A percentile compares a stretch with the other conserved stretches of the same genome.
Evolutionary conservation across 345 rosid species (phyloP).

Genomic region (Mallotus nudiflorus): DNA sequence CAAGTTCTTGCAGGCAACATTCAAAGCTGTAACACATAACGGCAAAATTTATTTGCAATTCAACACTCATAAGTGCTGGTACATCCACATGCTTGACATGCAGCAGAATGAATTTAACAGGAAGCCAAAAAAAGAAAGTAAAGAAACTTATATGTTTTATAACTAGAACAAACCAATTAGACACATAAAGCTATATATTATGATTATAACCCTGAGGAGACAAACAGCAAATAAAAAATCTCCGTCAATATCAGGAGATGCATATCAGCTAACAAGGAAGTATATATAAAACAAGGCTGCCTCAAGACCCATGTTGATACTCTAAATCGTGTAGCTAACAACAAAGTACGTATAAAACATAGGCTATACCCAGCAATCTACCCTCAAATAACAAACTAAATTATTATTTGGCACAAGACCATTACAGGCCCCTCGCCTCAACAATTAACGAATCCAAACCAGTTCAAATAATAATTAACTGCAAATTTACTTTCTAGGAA

Average conservation of each 20-base stretch:
- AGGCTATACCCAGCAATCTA: too few species aligned
- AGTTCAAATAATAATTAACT: not conserved
- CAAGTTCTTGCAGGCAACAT: conserved; percentile 70
- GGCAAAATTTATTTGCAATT: conserved; percentile 30
- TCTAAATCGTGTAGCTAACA: not conserved
- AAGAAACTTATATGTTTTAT: conserved; percentile 11
- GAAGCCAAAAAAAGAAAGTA: conserved; percentile 11
- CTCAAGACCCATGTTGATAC: not conserved
- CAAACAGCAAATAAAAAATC: not conserved
- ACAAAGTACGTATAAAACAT: too few species aligned
- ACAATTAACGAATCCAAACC: not conserved
- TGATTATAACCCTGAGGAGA: not conserved
- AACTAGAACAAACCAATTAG: conserved; percentile 10
- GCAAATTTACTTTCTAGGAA: too few species aligned
- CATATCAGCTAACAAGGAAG: not conserved
- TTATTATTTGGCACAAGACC: too few species aligned
- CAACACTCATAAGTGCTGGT: conserved; percentile 23
- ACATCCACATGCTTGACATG: conserved; percentile 40
- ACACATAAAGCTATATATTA: not conserved
- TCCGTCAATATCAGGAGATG: not conserved
- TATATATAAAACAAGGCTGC: not conserved
- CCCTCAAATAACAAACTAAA: not conserved
- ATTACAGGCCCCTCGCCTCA: too few species aligned
- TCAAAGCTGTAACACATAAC: conserved; percentile 44
- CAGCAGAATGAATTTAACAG: conserved; percentile 9